Base-by-base conservation (phyloP, 345 rosid species). In the Turnera subulata region DNA sequence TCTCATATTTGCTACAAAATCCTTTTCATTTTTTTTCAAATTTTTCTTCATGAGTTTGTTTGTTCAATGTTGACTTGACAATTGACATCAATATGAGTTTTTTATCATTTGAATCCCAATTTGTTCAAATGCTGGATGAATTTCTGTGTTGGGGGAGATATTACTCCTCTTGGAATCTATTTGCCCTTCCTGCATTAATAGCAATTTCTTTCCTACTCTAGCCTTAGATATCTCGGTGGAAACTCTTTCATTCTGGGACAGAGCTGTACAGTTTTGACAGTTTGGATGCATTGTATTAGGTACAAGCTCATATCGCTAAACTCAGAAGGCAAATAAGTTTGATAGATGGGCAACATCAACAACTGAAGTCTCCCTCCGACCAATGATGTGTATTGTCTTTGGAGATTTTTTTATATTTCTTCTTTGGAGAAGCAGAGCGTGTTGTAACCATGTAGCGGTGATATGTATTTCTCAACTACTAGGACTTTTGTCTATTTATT, bases 321-420 rank as follows among this genome's bases (percentile, higher is more conserved):
- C 70, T 64, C 48, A 55, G 62, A 48, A 48, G 62, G 35, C 66
- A 64, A 53, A 70, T 70, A 64, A 64, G 54, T 50, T 44, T 59
- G 53, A 59, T 70, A 59, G 66, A 71, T 58, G 74, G 89, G 63
- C 85, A 77, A 78, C 77, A 82, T 59, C 91, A 80, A 61, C 83
- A 77, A 11, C 50, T 78, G 56, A 84, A 75, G 74, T 57, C 88
- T 52, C 40, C 81, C 4, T 75, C 84, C 25, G 83, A 80, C 29
- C 84, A 76, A 61, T 84, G 74, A 83, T 50, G n/a, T 58, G 17
- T 55, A 42, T 61, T 22, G 26, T 48, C 39, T 37, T 10, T 29
- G 54, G 37, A 53, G 50, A 20, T 32, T 61, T 58, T 64, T 35
- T 35, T 40, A 58, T 62, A 57, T 38, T 17, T 47, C 56, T 26